A percentile compares a stretch with the other conserved stretches of the same genome.
Evolutionary conservation across 768 basidiomycete species (phyloP).

Genomic region (Suillus subaureus): DNA sequence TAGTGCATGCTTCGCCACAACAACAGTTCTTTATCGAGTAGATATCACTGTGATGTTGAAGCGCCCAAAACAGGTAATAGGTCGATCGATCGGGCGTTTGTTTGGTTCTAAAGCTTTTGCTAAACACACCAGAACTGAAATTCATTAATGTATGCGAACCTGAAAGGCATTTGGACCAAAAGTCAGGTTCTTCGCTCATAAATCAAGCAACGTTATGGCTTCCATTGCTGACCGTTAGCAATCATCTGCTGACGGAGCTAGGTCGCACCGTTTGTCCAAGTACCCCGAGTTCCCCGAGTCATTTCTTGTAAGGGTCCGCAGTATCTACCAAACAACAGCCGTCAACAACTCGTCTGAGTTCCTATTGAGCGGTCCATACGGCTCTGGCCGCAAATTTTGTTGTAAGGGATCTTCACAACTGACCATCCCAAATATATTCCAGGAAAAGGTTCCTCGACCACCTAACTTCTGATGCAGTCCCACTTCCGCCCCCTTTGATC

Average conservation of each 20-base stretch:
- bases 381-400: background rate
- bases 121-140: constrained; percentile 11
- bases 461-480: constrained; percentile 60
- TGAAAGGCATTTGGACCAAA: background rate
- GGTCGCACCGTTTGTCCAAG: background rate
- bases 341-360: background rate
- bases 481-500: constrained; percentile 41
- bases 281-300: background rate
- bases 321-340: background rate
- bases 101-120: constrained; percentile 12
- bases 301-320: background rate
- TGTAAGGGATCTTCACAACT: constrained; percentile 27
- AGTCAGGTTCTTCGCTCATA: background rate
- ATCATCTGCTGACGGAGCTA: background rate
- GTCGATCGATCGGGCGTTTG: constrained; percentile 7
- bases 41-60: background rate
- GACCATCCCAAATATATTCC: constrained; percentile 77
- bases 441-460: constrained; percentile 75
- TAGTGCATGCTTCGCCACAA: background rate
- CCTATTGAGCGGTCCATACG: background rate
- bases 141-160: background rate
- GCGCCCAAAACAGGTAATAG: background rate
- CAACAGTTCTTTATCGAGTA: background rate
- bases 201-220: background rate
- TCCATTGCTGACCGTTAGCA: background rate